Percentiles rank a stretch among this genome's conserved stretches.
These are phyloP conservation scores for Fusarium euwallaceae DNA, from an alignment of 2,329 filamentous ascomycete genomes.

Conservation along the genomic window DNA sequence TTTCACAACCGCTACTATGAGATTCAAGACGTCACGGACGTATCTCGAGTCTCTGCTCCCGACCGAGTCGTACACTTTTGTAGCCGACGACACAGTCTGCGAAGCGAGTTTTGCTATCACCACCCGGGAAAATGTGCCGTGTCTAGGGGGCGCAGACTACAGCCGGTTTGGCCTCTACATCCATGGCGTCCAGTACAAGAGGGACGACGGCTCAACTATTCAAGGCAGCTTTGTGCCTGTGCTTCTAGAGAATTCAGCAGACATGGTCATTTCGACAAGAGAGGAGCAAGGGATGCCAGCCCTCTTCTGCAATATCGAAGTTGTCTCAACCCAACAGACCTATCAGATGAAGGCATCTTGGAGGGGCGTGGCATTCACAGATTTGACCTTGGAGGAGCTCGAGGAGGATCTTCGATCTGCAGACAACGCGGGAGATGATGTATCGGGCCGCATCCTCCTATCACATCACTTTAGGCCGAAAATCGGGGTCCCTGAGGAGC, in stretches of 20 bases:
- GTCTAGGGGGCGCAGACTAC: conserved; percentile 72
- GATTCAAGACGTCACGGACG: conserved; percentile 64
- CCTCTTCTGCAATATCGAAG: conserved; percentile 64
- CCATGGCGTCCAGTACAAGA: conserved; percentile 70
- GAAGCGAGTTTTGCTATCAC: conserved; percentile 59
- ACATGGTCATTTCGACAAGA: conserved; percentile 67
- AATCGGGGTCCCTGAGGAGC: conserved; percentile 8
- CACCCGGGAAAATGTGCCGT: conserved; percentile 66
- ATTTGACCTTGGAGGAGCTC: conserved; percentile 15
- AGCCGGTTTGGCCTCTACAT: conserved; percentile 71
- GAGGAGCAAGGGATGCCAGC: conserved; percentile 75
- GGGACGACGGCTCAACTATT: conserved; percentile 60
- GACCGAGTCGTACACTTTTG: conserved; percentile 63
- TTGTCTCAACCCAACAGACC: conserved; percentile 38
- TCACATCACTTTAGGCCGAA: conserved; percentile 26
- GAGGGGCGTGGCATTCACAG: conserved; percentile 25
- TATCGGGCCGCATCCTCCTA: neutral
- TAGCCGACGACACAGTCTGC: conserved; percentile 61
- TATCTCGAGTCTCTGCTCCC: conserved; percentile 56
- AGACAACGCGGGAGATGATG: conserved; percentile 1
- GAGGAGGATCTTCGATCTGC: neutral
- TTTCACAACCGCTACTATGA: conserved; percentile 58
- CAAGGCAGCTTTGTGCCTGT: conserved; percentile 68
- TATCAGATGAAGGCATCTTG: conserved; percentile 27
- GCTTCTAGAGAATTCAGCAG: conserved; percentile 62